Base-by-base conservation (phyloP, 257 asterid species). In the Solanum sejunctum region DNA sequence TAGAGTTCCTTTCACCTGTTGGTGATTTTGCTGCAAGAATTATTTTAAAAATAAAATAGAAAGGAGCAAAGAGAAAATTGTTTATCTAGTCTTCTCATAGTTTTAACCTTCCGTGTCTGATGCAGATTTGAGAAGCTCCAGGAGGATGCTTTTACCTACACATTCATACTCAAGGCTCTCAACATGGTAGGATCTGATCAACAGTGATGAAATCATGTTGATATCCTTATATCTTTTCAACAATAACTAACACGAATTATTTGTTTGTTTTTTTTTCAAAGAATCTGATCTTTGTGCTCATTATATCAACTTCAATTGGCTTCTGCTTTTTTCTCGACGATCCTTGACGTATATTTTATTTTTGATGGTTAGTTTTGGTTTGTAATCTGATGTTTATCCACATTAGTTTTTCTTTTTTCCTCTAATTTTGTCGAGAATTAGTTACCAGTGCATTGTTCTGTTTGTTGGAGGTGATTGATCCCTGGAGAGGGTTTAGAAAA, bases 81-180 rank as follows among this genome's bases (percentile, higher is more conserved):
- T 20, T 36, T 18, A 52, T 63, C 47, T 60, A 9, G 13, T n/a
- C 72, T 15, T 63, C 11, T 80, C 80, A 15, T n/a, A 51, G 67
- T 54, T 79, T 36, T 26, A 47, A 77, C 84, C 61, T 85, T 83
- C 20, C n/a, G 52, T 81, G 70, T 47, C 28, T 55, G 41, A 63
- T 86, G 90, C 92, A 96, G 99, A 91, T 96, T 95, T 20, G 98
- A 96, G 61, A 95, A 90, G 91, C 98, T 96, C 85, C 93, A 88
- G 90, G 98, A 94, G 89, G 98, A 93, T 83, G 98, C 99, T 82
- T 93, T 96, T 88, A 92, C 90, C 18, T 91, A 83, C 86, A 86
- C 98, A 32, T 96, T 95, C 89, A 84, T 94, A n/a, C 61, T 96
- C 89, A 93, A 93, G 90, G 93, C 97, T 52, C 87, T 95, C 36